phyloP scores from a whole-genome alignment of 352 stramenopile genomes.

The Nothophytophthora sp. region DNA sequence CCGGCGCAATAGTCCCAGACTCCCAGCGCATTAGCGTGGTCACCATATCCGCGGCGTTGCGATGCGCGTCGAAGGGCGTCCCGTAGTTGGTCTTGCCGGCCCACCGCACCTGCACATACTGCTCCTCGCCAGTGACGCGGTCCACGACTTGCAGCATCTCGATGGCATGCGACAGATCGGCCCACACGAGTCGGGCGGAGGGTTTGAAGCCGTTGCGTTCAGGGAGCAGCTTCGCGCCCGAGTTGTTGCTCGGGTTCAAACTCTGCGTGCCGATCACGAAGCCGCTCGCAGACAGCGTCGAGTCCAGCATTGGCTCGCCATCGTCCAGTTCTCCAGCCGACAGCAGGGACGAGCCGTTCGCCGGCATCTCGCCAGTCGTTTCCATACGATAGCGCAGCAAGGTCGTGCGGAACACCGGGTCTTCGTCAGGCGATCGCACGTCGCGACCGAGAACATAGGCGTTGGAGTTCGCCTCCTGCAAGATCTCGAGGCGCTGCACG shows the following conservation, averaged over 20 bases:
- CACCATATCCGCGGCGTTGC: slow-evolving; percentile 50
- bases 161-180: slow-evolving; percentile 43
- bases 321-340: too few species aligned
- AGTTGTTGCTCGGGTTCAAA: slow-evolving; percentile 37
- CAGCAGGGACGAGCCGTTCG: slow-evolving; percentile 6
- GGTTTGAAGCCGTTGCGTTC: slow-evolving; percentile 30
- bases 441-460: slow-evolving; percentile 48
- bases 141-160: slow-evolving; percentile 45
- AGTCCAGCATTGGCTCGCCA: not conserved
- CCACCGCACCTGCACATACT: slow-evolving; percentile 46
- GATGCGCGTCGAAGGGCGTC: slow-evolving; percentile 39
- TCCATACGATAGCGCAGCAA: slow-evolving; percentile 49
- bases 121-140: slow-evolving; percentile 12
- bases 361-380: slow-evolving; percentile 18
- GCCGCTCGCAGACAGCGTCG: slow-evolving; percentile 16
- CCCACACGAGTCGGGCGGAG: slow-evolving; percentile 37
- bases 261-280: slow-evolving; percentile 58
- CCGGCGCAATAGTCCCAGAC: slow-evolving; percentile 39
- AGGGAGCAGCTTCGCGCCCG: slow-evolving; percentile 28
- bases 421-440: slow-evolving; percentile 41
- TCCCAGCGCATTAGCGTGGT: slow-evolving; percentile 53
- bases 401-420: slow-evolving; percentile 45
- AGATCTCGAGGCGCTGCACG: slow-evolving; percentile 43
- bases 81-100: slow-evolving; percentile 55
- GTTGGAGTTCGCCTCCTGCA: slow-evolving; percentile 41